These are phyloP conservation scores for Verticillium longisporum DNA, from an alignment of 2,329 filamentous ascomycete species.

Conservation along the genomic window DNA sequence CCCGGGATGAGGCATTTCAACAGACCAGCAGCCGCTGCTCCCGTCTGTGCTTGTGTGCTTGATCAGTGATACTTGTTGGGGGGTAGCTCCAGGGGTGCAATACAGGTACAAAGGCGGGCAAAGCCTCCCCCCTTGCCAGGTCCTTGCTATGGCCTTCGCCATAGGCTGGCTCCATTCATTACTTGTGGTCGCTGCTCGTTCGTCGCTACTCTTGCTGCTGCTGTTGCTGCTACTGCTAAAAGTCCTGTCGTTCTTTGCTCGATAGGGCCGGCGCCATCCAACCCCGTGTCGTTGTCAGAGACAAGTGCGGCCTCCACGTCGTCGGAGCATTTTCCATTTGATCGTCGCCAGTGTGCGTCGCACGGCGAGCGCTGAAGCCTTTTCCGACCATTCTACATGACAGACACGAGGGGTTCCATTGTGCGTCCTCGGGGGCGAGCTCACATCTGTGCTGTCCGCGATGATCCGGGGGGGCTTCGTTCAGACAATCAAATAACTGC, in stretches of 20 bases:
- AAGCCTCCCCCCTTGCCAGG: background rate
- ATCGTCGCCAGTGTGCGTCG: conserved; percentile 11
- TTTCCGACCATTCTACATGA: background rate
- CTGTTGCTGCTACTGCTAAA: background rate
- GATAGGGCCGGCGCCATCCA: conserved; percentile 15
- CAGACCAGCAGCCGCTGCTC: background rate
- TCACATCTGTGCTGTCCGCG: background rate
- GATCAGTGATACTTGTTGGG: background rate
- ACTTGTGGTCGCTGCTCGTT: conserved; percentile 1
- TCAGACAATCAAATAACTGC: background rate
- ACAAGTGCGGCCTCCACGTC: background rate
- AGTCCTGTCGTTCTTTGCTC: background rate
- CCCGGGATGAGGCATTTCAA: background rate
- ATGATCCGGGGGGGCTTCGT: background rate
- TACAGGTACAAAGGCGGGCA: background rate
- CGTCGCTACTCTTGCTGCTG: background rate
- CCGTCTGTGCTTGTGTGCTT: background rate
- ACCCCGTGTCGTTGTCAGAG: conserved; percentile 16
- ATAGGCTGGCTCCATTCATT: background rate
- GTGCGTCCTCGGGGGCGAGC: background rate
- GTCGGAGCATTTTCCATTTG: conserved; percentile 4
- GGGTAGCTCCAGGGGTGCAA: background rate
- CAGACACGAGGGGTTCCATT: background rate
- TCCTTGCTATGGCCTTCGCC: background rate
- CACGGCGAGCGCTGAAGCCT: background rate